Base-by-base conservation (phyloP, 2,329 filamentous ascomycete species). In the Cordyceps tenuipes region DNA sequence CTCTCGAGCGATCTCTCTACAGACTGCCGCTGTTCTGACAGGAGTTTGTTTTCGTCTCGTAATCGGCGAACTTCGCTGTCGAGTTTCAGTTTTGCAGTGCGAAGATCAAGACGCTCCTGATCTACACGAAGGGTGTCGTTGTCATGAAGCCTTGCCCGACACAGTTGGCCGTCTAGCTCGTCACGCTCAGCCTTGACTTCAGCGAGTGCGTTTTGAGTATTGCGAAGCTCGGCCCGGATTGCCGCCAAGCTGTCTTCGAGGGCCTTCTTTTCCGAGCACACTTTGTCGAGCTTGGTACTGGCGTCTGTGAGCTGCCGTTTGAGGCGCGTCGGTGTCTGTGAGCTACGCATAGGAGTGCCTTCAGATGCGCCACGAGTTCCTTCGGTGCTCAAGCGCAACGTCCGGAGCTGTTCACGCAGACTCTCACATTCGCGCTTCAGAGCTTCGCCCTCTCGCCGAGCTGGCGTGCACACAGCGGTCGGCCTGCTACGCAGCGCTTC, bases 41-140 rank as follows among this genome's bases (percentile, higher is more conserved):
- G 72, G 1, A 76, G 69, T 59, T 77, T 78, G 66, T 85, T 86
- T 68, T 90, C 87, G 9, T 88, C 84, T 56, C 78, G 82, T 17
- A 89, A 74, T 13, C 85, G 79, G 47, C 84, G 82, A 17, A 88
- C 76, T 66, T 90, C 87, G 62, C 77, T 80, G 63, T 90, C 87
- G 19, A 89, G 78, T 66, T 85, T 87, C 63, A 85, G 75, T 68
- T 86, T 88, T n/a, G 82, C 75, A 31, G 85, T 84, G 19, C 86
- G 83, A 26, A 90, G 75, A 58, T 90, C 85, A 50, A 87, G 74
- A 64, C 86, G 85, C 67, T 90, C 88, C 62, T 86, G 82, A 64
- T 90, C 87, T 50, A 88, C 70, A 13, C 80, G 81, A 65, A 83
- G 80, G 1, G 79, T 82, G 61, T 86, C 82, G 59, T 80, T 80